A percentile compares a stretch with the other conserved stretches of the same genome.
Evolutionary conservation across 2,329 filamentous ascomycete genomes (phyloP).

Genomic region (Beauveria asiatica): DNA sequence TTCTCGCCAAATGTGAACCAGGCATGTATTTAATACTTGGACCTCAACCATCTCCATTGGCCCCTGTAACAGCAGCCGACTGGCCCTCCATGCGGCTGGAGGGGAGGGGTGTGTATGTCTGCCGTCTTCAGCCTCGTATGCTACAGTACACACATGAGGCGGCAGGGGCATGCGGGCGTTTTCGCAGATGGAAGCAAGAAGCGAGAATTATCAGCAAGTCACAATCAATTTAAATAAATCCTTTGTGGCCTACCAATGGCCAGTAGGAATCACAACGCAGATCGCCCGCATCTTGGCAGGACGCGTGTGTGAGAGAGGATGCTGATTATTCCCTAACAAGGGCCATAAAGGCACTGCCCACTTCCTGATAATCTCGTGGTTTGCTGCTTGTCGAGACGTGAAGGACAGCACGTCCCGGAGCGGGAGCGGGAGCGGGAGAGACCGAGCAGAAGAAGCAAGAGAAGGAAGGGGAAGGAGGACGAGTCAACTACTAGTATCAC

Average conservation of each 20-base stretch:
- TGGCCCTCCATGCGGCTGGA: no score
- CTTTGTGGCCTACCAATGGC: not conserved
- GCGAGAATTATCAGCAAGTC: not conserved
- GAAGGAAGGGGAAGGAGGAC: no score
- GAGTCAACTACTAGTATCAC: not conserved
- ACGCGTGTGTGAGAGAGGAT: not conserved
- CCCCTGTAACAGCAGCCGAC: not conserved
- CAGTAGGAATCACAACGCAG: slow-evolving; percentile 1
- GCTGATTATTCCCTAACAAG: slow-evolving; percentile 3
- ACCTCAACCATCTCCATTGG: not conserved
- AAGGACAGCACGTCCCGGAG: not conserved
- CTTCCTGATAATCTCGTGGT: not conserved
- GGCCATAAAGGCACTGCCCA: not conserved
- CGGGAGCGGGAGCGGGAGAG: not conserved
- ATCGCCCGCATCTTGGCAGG: not conserved
- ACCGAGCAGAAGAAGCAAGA: not conserved
- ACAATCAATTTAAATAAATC: not conserved
- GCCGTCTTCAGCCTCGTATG: not conserved
- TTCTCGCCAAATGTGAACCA: no score
- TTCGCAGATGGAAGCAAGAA: not conserved
- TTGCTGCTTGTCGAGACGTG: not conserved
- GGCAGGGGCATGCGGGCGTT: not conserved
- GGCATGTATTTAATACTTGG: no score
- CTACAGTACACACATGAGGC: not conserved
- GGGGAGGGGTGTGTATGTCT: not conserved